Evolutionary conservation across 495 filamentous ascomycete species (phyloP).

Genomic region (Hyaloscypha finlandica): DNA sequence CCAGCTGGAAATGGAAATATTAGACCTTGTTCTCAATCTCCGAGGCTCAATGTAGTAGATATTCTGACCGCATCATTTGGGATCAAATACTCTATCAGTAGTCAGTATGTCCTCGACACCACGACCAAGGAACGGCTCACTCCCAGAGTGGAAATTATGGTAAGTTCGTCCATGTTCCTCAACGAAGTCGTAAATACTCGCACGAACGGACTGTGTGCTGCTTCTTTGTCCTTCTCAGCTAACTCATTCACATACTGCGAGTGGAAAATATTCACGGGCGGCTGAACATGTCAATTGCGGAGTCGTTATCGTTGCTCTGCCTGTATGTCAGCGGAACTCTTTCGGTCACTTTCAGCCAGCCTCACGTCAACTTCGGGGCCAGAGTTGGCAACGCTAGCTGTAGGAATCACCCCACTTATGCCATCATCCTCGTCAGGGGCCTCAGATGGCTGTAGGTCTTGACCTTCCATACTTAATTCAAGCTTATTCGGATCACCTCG

Average conservation of each 20-base stretch:
- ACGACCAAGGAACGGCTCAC: neutral
- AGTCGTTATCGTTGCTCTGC: slow-evolving; percentile 1
- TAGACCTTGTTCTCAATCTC: neutral
- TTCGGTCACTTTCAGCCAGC: neutral
- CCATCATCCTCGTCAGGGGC: neutral
- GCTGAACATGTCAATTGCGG: neutral
- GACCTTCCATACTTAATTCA: neutral
- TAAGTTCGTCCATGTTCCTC: slow-evolving; percentile 1
- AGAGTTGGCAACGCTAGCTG: neutral
- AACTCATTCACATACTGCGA: neutral
- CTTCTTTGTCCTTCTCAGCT: neutral
- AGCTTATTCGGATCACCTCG: neutral
- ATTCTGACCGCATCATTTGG: neutral
- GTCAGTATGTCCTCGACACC: neutral
- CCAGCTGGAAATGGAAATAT: neutral
- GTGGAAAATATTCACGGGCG: neutral
- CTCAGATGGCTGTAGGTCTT: neutral
- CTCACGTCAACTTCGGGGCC: neutral
- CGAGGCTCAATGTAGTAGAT: neutral
- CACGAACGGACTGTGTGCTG: neutral
- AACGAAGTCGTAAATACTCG: slow-evolving; percentile 1
- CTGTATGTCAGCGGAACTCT: neutral
- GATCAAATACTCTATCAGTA: neutral
- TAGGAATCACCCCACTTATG: neutral
- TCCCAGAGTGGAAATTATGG: neutral